These are phyloP conservation scores for Suhomyces bokatorum DNA, from an alignment of 1,139 yeast genomes.

Conservation along the genomic window DNA sequence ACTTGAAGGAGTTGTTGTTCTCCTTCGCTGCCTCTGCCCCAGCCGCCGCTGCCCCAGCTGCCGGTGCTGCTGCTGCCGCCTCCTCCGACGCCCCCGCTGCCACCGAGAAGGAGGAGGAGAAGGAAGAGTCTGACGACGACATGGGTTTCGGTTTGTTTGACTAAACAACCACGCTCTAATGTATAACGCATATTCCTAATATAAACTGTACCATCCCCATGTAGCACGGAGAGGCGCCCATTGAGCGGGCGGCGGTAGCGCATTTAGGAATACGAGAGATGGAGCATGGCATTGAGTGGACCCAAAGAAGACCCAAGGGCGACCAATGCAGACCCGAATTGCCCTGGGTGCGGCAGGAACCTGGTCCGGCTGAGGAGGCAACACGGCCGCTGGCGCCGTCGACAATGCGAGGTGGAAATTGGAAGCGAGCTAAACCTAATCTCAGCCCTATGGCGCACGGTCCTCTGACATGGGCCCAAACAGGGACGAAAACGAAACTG, in stretches of 20 bases:
- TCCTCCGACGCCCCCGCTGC: constrained; percentile 59
- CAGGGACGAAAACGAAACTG: no score
- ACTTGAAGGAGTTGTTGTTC: constrained; percentile 74
- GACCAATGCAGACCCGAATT: no score
- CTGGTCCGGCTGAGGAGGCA: no score
- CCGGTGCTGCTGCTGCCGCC: constrained; percentile 57
- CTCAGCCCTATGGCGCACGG: no score
- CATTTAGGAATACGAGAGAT: no score
- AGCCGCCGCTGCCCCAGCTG: constrained; percentile 62
- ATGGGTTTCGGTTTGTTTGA: constrained; percentile 89
- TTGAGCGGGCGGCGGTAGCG: no score
- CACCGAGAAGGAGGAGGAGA: constrained; percentile 58
- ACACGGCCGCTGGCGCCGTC: no score
- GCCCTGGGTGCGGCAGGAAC: no score
- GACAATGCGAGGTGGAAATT: neutral
- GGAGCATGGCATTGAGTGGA: no score
- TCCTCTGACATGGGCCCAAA: no score
- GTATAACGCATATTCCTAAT: constrained; percentile 5
- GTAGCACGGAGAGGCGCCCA: neutral
- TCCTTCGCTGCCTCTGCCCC: constrained; percentile 72
- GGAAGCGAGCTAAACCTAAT: neutral
- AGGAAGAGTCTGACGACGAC: constrained; percentile 65
- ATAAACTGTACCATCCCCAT: constrained; percentile 1
- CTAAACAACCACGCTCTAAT: constrained; percentile 41
- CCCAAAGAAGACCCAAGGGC: no score